Conservation (phyloP, 1,284 basidiomycete species). For the Boletus sp. region DNA sequence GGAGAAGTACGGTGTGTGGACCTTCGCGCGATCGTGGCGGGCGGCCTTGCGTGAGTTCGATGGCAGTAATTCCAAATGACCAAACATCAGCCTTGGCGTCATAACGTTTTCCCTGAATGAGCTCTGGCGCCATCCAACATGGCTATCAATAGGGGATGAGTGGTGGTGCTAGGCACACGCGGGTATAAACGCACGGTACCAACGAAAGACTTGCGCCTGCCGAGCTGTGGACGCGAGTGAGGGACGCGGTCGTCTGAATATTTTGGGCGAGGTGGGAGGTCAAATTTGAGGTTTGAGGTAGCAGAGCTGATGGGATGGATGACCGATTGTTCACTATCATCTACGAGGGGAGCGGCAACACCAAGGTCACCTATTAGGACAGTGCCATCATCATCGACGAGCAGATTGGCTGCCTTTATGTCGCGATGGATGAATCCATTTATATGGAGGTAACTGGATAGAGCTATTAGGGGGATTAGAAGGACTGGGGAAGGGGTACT, state of each 20-base stretch:
- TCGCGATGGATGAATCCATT: slow-evolving; percentile 91
- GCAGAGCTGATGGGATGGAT: slow-evolving; percentile 10
- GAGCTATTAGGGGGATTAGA: slow-evolving; percentile 1
- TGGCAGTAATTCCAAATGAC: slow-evolving; percentile 88
- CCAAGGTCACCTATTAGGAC: slow-evolving; percentile 88
- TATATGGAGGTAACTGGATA: slow-evolving; percentile 72
- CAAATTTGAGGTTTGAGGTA: slow-evolving; percentile 38
- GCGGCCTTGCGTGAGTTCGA: slow-evolving; percentile 81
- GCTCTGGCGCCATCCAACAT: slow-evolving; percentile 93
- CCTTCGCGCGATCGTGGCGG: slow-evolving; percentile 79
- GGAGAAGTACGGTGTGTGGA: slow-evolving; percentile 71
- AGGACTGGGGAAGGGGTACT: slow-evolving; percentile 25
- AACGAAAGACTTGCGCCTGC: slow-evolving; percentile 83
- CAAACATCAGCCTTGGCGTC: slow-evolving; percentile 87
- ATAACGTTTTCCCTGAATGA: slow-evolving; percentile 81
- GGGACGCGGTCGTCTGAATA: slow-evolving; percentile 2
- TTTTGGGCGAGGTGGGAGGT: slow-evolving; percentile 24
- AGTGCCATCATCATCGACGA: slow-evolving; percentile 86
- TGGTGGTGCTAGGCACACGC: background rate
- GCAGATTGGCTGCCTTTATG: slow-evolving; percentile 86
- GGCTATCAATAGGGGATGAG: slow-evolving; percentile 45
- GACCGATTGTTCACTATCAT: slow-evolving; percentile 48
- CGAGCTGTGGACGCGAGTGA: slow-evolving; percentile 43
- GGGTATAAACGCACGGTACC: slow-evolving; percentile 63
- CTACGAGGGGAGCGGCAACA: slow-evolving; percentile 77